Percentiles rank a stretch among this genome's conserved stretches.
Conservation (phyloP, 768 basidiomycete genomes). For the Leccinum aurantiacum region DNA sequence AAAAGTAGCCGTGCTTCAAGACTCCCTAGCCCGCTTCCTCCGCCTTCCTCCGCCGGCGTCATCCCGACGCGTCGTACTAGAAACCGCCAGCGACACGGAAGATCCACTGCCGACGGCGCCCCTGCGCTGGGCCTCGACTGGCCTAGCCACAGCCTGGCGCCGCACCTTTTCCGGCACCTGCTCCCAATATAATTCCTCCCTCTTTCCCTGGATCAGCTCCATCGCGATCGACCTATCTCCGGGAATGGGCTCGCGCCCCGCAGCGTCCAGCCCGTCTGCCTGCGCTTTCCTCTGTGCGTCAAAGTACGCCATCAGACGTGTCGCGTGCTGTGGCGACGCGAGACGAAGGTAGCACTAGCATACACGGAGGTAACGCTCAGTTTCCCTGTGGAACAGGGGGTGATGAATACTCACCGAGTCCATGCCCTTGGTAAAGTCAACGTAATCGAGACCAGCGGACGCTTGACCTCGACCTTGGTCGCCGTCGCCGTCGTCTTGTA, state of each 20-base stretch:
- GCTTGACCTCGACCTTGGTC: background rate
- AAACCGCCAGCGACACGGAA: background rate
- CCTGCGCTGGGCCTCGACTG: conserved; percentile 14
- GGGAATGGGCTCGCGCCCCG: conserved; percentile 33
- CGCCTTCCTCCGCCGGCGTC: background rate
- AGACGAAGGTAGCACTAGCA: conserved; percentile 75
- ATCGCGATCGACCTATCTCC: conserved; percentile 37
- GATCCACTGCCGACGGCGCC: background rate
- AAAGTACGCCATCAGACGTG: conserved; percentile 48
- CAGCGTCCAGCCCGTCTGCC: conserved; percentile 53
- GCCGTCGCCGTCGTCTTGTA: conserved; percentile 18
- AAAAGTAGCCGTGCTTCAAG: background rate
- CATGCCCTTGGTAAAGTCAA: conserved; percentile 78
- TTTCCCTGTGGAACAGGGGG: background rate
- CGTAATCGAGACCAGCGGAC: conserved; percentile 60
- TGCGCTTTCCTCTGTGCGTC: conserved; percentile 39
- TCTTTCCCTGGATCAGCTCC: conserved; percentile 61
- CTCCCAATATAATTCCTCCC: conserved; percentile 76
- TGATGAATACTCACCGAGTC: conserved; percentile 48
- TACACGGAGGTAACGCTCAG: background rate
- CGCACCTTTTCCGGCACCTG: conserved; percentile 75
- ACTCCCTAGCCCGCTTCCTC: conserved; percentile 21
- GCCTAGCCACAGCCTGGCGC: conserved; percentile 56
- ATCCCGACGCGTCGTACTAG: background rate
- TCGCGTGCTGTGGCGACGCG: conserved; percentile 48